Evolutionary conservation across 805 yeast genomes (phyloP), one percentile per base, ranked within the genome.

Genomic region (Saccharomycopsis capsularis): DNA sequence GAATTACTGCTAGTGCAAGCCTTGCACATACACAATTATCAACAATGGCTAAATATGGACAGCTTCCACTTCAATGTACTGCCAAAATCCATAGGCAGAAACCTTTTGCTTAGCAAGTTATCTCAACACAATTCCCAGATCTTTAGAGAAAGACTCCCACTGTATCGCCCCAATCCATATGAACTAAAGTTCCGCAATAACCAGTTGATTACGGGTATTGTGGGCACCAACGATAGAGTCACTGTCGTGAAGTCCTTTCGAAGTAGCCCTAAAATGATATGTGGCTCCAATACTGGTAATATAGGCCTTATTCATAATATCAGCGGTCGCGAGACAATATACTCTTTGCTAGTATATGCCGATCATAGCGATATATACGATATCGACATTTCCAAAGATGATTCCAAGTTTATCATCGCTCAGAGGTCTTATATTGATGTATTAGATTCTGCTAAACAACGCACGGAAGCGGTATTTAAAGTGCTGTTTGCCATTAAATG

Each of bases 401-500:
- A 40, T 24, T 18, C 27, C 18, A 19, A 18, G 23, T n/a, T 46
- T 7, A 22, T 40, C 15, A 24, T 46, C 7, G 39, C 42, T 16
- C 37, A 38, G 18, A 30, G 49, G 27, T 23, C 22, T 16, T 15
- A 32, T 37, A 34, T 46, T 16, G 32, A 34, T 21, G n/a, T 46
- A 15, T 40, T 38, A 7, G 49, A 46, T 22, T 22, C 40, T 3
- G 40, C 27, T 2, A 39, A 9, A 13, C 19, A 15, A 23, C 16
- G 6, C n/a, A 19, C 42, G 16, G 35, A 38, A 22, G 21, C 42
- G 9, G n/a, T 38, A 4, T 40, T 46, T 18, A 21, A 13, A 18
- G 16, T 27, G 4, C 22, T 36, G 16, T 46, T 46, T 40, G 49
- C 49, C 22, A 40, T 18, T 3, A 46, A 21, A 24, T 38, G 30